These are phyloP conservation scores for Eucalyptus guilfoylei DNA, from an alignment of 345 rosid species.

Conservation along the genomic window DNA sequence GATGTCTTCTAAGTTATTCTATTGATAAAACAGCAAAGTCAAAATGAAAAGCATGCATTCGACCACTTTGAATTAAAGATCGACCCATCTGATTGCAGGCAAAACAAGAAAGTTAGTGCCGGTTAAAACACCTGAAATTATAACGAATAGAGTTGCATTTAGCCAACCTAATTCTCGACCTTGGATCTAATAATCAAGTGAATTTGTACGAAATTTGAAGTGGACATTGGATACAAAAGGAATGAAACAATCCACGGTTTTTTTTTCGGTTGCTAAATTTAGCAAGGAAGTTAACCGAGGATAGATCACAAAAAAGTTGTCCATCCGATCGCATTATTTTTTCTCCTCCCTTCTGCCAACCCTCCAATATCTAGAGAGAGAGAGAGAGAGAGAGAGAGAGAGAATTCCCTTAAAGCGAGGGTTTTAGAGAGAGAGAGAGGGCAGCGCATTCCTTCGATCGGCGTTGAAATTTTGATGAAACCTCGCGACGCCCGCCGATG, in stretches of 20 bases:
- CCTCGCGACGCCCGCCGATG: slow-evolving; percentile 18
- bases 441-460: background rate
- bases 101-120: no score
- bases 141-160: no score
- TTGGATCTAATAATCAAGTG: background rate
- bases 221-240: background rate
- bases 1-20: background rate
- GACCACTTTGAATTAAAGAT: background rate
- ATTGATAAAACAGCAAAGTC: background rate
- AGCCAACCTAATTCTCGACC: background rate
- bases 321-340: background rate
- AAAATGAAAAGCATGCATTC: background rate
- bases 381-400: background rate
- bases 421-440: background rate
- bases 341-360: background rate
- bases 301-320: background rate
- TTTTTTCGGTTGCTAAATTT: background rate
- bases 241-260: background rate
- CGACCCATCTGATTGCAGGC: no score
- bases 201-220: background rate
- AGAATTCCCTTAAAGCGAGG: background rate
- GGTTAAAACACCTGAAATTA: no score
- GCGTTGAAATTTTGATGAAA: background rate
- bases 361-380: background rate
- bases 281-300: background rate